Evolutionary conservation across 2,329 filamentous ascomycete genomes (phyloP), one percentile per base, ranked within the genome.

Genomic region (Hypoxylon sp.): DNA sequence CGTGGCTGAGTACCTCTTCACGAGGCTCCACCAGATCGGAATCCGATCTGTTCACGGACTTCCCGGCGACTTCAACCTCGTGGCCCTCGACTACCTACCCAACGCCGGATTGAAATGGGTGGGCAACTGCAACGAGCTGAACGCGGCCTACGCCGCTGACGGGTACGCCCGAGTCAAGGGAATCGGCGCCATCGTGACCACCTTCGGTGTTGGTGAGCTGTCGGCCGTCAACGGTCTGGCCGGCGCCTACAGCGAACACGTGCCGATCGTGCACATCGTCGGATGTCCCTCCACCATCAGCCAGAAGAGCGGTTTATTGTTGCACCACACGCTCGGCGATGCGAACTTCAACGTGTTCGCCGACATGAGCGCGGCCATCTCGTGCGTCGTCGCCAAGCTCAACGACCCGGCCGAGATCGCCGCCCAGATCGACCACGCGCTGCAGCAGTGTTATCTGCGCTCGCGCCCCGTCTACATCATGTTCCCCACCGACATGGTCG

Each of bases 401-500:
- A 86, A 84, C 66, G 80, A 89, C 57, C 83, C 87, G 1, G 71
- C 78, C 51, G 86, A 89, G 59, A 88, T 89, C 30, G 86, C 90
- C 7, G 75, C 78, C 9, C 82, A 91, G 64, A 92, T 96, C 61
- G 91, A 96, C 68, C 80, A 89, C 63, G 84, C 88, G 3, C 79
- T 96, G 19, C 81, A 82, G 21, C 80, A 91, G 71, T 94, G 90
- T 69, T 90, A 83, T 75, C 71, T 90, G 32, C 78, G 82, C 48
- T 90, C 86, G 54, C 81, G 88, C 13, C 91, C 91, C 2, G 89
- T 95, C 38, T 96, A 96, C 71, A 85, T 96, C 62, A 87, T 87
- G 67, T 76, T 96, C 6, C 90, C 91, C 2, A 90, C 88, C 11
- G 90, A 96, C 67, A 88, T 94, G 78, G 84, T 89, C 7, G 75